Evolutionary conservation across 805 yeast species (phyloP).

Genomic region (Wickerhamiella lipophila): DNA sequence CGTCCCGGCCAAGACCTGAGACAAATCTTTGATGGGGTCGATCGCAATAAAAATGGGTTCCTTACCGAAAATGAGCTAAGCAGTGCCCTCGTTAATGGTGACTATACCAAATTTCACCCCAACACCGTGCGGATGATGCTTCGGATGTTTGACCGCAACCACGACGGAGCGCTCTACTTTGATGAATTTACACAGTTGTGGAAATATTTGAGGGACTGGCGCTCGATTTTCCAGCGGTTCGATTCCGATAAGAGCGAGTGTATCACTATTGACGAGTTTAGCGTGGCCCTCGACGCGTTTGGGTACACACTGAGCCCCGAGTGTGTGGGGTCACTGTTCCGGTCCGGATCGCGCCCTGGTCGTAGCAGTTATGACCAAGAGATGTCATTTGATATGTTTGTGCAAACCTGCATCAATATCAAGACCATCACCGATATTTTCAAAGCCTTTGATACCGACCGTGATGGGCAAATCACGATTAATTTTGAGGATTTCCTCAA

Average conservation of each 20-base stretch:
- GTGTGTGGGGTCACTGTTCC: conserved; percentile 46
- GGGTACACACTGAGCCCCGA: conserved; percentile 51
- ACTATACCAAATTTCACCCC: conserved; percentile 47
- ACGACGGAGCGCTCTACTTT: conserved; percentile 36
- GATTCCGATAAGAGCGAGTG: conserved; percentile 47
- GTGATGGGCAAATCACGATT: conserved; percentile 42
- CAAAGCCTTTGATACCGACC: conserved; percentile 60
- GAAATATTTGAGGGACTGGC: conserved; percentile 57
- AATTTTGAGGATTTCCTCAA: conserved; percentile 30
- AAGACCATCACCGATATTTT: conserved; percentile 66
- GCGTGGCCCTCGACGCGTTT: conserved; percentile 46
- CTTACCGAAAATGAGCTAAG: conserved; percentile 47
- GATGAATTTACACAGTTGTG: conserved; percentile 54
- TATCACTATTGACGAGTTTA: conserved; percentile 55
- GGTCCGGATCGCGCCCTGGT: conserved; percentile 36
- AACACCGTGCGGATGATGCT: conserved; percentile 52
- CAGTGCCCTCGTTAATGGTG: conserved; percentile 48
- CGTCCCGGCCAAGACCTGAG: conserved; percentile 17
- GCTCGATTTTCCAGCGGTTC: conserved; percentile 47
- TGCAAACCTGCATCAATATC: conserved; percentile 65
- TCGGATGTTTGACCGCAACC: conserved; percentile 44
- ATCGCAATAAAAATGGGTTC: conserved; percentile 41
- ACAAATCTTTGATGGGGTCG: conserved; percentile 48
- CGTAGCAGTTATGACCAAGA: conserved; percentile 24
- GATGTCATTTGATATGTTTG: conserved; percentile 68